phyloP scores from a whole-genome alignment of 208 protist species.

The Trypanosoma platydactyli region DNA sequence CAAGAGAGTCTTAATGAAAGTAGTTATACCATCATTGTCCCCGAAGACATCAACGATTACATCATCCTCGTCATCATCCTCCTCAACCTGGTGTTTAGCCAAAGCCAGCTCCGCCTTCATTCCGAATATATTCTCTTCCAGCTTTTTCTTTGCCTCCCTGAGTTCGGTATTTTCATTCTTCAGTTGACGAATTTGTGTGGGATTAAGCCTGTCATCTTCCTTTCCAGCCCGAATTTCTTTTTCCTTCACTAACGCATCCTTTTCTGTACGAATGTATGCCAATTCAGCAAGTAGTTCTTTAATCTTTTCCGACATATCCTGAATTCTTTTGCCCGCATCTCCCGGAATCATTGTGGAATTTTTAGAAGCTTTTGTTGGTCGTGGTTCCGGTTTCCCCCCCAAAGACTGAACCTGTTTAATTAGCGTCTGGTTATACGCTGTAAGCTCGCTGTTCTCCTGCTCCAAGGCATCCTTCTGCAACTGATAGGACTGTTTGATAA shows the following conservation, averaged over 20 bases:
- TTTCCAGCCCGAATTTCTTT: slow-evolving; percentile 14
- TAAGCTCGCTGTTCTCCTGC: slow-evolving; percentile 29
- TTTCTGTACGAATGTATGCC: slow-evolving; percentile 25
- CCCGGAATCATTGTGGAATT: slow-evolving; percentile 22
- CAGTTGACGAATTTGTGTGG: slow-evolving; percentile 25
- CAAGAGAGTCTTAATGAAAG: slow-evolving; percentile 26
- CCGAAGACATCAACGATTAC: slow-evolving; percentile 24
- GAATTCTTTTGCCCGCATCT: slow-evolving; percentile 28
- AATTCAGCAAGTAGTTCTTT: slow-evolving; percentile 30
- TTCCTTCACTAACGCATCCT: slow-evolving; percentile 23
- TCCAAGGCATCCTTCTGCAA: slow-evolving; percentile 31
- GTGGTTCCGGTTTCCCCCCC: slow-evolving; percentile 10
- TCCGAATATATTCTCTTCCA: slow-evolving; percentile 30
- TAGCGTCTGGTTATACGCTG: slow-evolving; percentile 15
- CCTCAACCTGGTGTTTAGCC: slow-evolving; percentile 23
- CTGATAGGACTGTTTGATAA: slow-evolving; percentile 43
- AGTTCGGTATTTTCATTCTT: slow-evolving; percentile 25
- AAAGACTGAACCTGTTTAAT: slow-evolving; percentile 25
- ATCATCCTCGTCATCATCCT: slow-evolving; percentile 32
- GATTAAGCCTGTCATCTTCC: slow-evolving; percentile 21
- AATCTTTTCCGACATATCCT: slow-evolving; percentile 24
- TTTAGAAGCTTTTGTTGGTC: slow-evolving; percentile 13
- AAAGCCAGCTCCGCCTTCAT: slow-evolving; percentile 27
- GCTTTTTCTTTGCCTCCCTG: slow-evolving; percentile 18
- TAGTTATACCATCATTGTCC: slow-evolving; percentile 26